These are phyloP conservation scores for Pseudevernia furfuracea DNA, from an alignment of 495 filamentous ascomycete genomes.

Conservation along the genomic window DNA sequence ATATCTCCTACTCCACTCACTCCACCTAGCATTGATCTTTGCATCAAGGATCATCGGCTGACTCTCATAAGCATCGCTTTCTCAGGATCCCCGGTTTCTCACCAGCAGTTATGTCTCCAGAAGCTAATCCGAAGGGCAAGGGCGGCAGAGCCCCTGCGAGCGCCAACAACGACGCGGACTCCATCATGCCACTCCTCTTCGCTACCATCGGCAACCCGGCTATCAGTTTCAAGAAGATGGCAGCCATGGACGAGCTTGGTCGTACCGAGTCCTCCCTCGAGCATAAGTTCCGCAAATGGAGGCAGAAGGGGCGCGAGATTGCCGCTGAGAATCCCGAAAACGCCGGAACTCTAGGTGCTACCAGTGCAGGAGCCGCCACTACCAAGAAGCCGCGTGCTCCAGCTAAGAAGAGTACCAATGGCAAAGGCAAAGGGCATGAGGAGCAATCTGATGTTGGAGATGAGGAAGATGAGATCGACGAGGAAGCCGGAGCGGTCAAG, in stretches of 20 bases:
- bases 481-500: not conserved
- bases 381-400: not conserved
- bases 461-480: slow-evolving; percentile 6
- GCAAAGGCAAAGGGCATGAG: not conserved
- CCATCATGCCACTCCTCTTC: slow-evolving; percentile 14
- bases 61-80: not conserved
- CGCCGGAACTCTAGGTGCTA: not conserved
- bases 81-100: not conserved
- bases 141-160: not conserved
- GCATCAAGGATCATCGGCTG: not conserved
- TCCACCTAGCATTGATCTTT: not conserved
- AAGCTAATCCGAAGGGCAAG: not conserved
- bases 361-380: not conserved
- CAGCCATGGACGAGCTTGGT: slow-evolving; percentile 10
- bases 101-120: not conserved
- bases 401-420: not conserved
- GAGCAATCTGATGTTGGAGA: not conserved
- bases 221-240: slow-evolving; percentile 16
- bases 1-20: not conserved
- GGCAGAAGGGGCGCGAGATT: slow-evolving; percentile 3
- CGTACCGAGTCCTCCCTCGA: slow-evolving; percentile 8
- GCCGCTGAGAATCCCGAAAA: not conserved
- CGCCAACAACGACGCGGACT: slow-evolving; percentile 1
- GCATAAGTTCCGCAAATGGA: slow-evolving; percentile 14
- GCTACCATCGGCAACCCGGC: slow-evolving; percentile 6